Evolutionary conservation across 805 yeast species (phyloP).

Genomic region (Maudiozyma serrabonitensis): DNA sequence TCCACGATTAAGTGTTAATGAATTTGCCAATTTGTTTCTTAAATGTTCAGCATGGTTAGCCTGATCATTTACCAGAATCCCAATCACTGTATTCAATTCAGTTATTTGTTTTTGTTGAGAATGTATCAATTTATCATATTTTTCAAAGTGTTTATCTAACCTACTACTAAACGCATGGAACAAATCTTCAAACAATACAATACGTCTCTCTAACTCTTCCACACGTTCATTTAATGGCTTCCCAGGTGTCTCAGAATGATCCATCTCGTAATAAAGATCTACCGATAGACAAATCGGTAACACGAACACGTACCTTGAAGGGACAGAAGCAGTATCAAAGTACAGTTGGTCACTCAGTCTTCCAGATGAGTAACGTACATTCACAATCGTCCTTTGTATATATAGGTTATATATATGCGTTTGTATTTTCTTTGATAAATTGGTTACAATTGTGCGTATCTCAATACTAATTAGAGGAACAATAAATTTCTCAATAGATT

Average conservation of each 20-base stretch:
- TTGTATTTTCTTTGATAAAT: too few species aligned
- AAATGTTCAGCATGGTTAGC: constrained; percentile 21
- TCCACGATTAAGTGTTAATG: constrained; percentile 5
- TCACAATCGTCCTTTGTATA: too few species aligned
- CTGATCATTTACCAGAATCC: constrained; percentile 23
- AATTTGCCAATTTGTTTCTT: constrained; percentile 18
- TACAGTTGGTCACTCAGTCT: too few species aligned
- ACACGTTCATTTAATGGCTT: constrained; percentile 7
- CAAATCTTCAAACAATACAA: constrained; percentile 23
- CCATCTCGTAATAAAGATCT: not conserved
- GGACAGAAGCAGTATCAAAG: too few species aligned
- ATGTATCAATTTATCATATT: constrained; percentile 22
- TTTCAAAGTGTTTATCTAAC: constrained; percentile 26
- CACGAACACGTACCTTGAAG: too few species aligned
- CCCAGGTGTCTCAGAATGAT: not conserved
- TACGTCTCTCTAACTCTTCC: constrained; percentile 22
- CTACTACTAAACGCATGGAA: constrained; percentile 24
- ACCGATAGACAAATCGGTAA: not conserved
- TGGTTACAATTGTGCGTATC: too few species aligned
- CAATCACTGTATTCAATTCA: constrained; percentile 20
- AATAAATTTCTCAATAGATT: too few species aligned
- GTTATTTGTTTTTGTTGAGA: constrained; percentile 27
- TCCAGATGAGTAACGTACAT: too few species aligned
- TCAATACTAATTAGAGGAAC: too few species aligned
- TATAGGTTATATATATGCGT: too few species aligned